Percentiles rank a stretch among this genome's conserved stretches.
Conservation (phyloP, 2,329 filamentous ascomycete genomes). For the Claviceps monticola region DNA sequence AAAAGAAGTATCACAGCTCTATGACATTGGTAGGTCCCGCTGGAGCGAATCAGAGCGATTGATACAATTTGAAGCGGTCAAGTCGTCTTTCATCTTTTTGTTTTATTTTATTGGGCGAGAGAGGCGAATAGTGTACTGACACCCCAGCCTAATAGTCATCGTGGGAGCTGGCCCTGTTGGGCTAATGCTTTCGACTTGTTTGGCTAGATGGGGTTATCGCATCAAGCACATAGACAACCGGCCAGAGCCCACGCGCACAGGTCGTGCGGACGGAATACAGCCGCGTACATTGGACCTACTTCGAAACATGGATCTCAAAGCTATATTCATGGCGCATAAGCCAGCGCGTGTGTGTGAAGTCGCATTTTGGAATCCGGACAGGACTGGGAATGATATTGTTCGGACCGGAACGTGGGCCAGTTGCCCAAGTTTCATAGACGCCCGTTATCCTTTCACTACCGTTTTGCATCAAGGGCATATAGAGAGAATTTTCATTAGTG, state of each 20-base stretch:
- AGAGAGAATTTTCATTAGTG: constrained; percentile 54
- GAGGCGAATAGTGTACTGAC: neutral
- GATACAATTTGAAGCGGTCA: neutral
- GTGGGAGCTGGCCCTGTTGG: constrained; percentile 83
- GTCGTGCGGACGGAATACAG: constrained; percentile 84
- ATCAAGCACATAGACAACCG: constrained; percentile 93
- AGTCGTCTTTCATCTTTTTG: neutral
- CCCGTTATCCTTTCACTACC: constrained; percentile 57
- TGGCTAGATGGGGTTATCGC: constrained; percentile 86
- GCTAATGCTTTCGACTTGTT: constrained; percentile 72
- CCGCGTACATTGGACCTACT: constrained; percentile 77
- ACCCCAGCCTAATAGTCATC: constrained; percentile 46
- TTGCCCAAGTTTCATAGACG: constrained; percentile 72
- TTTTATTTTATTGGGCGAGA: no score
- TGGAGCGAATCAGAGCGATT: neutral
- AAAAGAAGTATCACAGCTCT: constrained; percentile 12
- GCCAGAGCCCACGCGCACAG: constrained; percentile 68
- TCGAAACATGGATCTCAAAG: constrained; percentile 80
- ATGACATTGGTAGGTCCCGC: constrained; percentile 29
- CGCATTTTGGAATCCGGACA: constrained; percentile 56
- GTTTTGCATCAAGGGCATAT: constrained; percentile 59
- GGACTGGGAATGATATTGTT: constrained; percentile 41
- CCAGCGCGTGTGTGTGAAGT: constrained; percentile 76
- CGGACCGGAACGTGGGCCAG: constrained; percentile 69
- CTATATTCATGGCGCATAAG: constrained; percentile 73